Base-by-base conservation (phyloP, 176 grass and related monocot genomes). In the Ampelocalamus luodianensis region DNA sequence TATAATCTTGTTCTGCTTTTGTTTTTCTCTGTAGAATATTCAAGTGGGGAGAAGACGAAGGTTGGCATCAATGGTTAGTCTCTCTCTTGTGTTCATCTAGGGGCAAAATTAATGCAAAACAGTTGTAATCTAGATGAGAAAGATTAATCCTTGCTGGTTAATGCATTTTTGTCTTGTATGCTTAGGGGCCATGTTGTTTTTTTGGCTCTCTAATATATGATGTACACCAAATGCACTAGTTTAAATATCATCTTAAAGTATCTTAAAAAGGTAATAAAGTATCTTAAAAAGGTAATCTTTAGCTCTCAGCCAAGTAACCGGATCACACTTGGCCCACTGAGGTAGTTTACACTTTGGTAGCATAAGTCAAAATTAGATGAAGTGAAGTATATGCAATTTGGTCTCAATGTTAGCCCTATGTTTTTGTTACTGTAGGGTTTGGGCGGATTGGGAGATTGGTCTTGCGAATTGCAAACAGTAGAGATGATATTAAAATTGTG, bases 401-500 rank as follows among this genome's bases (percentile, higher is more conserved):
- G n/a, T n/a, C n/a, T n/a, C n/a, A n/a, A n/a, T n/a, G 55, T 59
- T 23, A 59, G 55, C 55, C 39, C 14, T 45, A 16, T 46, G 38
- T 58, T 77, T 8, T 59, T 79, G 59, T 40, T 87, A 64, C 13
- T 90, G 3, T 59, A 99, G 96, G 96, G 15, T 99, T 99, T 86
- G 96, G 96, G 26, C 84, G 96, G 5, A 99, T 99, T 84, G 96
- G 96, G 54, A 99, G 96, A 70, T 82, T 99, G 72, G 93, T 99
- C 23, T 53, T 99, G 74, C 80, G 96, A 75, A 94, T 99, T 79
- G 96, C 96, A 51, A 91, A 85, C 34, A 82, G 71, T 62, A 95
- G 91, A 90, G 96, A 99, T 58, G 93, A 99, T 77, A 88, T 99
- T 86, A 93, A 99, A 86, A 91, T 99, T 88, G 93, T 99, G 22